phyloP scores from a whole-genome alignment of 192 early-diverging fungal species.

The Linnemannia exigua region DNA sequence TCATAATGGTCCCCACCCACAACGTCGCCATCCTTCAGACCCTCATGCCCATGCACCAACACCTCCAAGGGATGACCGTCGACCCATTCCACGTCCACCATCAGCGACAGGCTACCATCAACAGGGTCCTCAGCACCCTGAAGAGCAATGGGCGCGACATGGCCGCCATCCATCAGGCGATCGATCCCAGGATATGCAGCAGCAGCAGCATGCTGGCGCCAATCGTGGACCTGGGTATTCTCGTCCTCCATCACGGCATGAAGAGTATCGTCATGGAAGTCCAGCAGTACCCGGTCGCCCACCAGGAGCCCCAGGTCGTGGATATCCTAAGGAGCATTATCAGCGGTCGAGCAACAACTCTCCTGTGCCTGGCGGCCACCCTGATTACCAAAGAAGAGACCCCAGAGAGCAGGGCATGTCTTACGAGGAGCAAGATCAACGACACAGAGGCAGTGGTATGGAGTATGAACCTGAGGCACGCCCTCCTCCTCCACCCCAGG shows the following conservation, averaged over 20 bases:
- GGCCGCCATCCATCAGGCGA: slow-evolving; percentile 45
- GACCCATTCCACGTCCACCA: slow-evolving; percentile 7
- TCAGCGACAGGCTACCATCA: neutral
- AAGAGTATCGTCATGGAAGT: neutral
- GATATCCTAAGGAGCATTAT: slow-evolving; percentile 3
- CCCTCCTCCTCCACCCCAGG: slow-evolving; percentile 7
- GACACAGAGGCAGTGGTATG: neutral
- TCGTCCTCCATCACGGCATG: slow-evolving; percentile 16
- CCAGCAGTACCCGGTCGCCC: neutral
- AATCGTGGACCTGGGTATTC: slow-evolving; percentile 1
- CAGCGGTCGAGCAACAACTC: slow-evolving; percentile 13
- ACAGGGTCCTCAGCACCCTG: slow-evolving; percentile 14
- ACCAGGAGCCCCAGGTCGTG: neutral
- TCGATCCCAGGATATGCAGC: slow-evolving; percentile 18
- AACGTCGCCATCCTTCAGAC: slow-evolving; percentile 26
- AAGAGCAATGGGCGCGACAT: slow-evolving; percentile 28
- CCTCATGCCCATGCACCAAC: slow-evolving; percentile 36
- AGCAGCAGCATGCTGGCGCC: neutral
- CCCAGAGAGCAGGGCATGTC: slow-evolving; percentile 1
- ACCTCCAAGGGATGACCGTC: slow-evolving; percentile 48
- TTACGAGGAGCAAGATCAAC: slow-evolving; percentile 24
- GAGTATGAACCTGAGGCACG: slow-evolving; percentile 5
- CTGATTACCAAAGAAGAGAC: slow-evolving; percentile 18
- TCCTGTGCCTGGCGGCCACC: neutral
- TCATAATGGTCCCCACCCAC: slow-evolving; percentile 5